Evolutionary conservation across 1,284 basidiomycete species (phyloP).

Genomic region (Cryptococcus jaspeensis): DNA sequence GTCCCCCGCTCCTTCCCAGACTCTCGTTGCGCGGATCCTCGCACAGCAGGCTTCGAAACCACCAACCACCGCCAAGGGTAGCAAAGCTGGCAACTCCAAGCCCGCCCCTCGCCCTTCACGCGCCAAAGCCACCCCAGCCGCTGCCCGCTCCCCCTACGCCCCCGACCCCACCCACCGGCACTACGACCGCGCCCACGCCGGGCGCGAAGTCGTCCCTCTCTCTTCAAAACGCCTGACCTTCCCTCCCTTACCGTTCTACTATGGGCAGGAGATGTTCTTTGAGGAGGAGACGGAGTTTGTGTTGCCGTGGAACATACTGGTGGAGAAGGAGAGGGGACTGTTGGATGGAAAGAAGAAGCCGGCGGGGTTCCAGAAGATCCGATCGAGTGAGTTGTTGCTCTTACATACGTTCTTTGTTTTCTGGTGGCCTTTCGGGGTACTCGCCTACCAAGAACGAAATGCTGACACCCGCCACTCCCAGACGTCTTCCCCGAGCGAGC

Average conservation of each 20-base stretch:
- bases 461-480: constrained; percentile 15
- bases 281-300: constrained; percentile 43
- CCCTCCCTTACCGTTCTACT: constrained; percentile 43
- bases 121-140: background rate
- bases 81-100: background rate
- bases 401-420: background rate
- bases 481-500: constrained; percentile 43
- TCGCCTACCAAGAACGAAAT: too few relatives aligned
- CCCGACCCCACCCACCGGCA: too few relatives aligned
- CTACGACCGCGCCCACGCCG: too few relatives aligned
- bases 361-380: constrained; percentile 35
- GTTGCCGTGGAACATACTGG: constrained; percentile 47
- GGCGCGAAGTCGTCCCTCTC: too few relatives aligned
- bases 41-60: too few relatives aligned
- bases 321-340: constrained; percentile 46
- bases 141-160: background rate
- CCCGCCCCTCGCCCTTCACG: too few relatives aligned
- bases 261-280: constrained; percentile 38
- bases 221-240: constrained; percentile 17
- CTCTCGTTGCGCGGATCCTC: constrained; percentile 35
- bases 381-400: constrained; percentile 31
- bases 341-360: constrained; percentile 49
- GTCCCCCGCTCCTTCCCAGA: constrained; percentile 23
- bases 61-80: background rate
- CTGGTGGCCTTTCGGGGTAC: too few relatives aligned